Percentiles rank a stretch among this genome's conserved stretches.
Conservation (phyloP, 1,284 basidiomycete species). For the Phlebopus sp. region DNA sequence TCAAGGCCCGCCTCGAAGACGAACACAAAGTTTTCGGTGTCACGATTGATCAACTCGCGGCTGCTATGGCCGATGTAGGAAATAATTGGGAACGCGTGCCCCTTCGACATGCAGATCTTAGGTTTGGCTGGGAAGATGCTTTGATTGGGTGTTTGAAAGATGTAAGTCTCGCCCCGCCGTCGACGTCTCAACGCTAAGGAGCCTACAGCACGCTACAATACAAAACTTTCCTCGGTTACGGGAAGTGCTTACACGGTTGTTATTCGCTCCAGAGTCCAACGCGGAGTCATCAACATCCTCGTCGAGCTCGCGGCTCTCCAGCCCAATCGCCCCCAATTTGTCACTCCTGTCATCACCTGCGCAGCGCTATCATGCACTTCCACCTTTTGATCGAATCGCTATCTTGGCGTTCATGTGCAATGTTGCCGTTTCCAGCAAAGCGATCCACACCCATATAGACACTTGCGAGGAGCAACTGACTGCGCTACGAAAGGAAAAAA, state of each 20-base stretch:
- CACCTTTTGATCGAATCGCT: slow-evolving; percentile 77
- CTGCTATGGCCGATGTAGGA: slow-evolving; percentile 67
- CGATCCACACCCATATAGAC: slow-evolving; percentile 87
- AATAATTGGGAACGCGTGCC: slow-evolving; percentile 81
- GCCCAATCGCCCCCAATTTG: slow-evolving; percentile 35
- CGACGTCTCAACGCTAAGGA: slow-evolving; percentile 15
- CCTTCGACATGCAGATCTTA: slow-evolving; percentile 59
- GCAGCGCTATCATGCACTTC: slow-evolving; percentile 72
- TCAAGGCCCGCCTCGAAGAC: slow-evolving; percentile 39
- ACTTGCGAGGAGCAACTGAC: slow-evolving; percentile 87
- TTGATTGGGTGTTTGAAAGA: slow-evolving; percentile 88
- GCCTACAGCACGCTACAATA: slow-evolving; percentile 67
- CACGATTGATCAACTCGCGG: slow-evolving; percentile 54
- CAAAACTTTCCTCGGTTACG: slow-evolving; percentile 74
- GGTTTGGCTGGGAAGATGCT: slow-evolving; percentile 82
- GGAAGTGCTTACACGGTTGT: slow-evolving; percentile 70
- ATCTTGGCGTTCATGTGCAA: slow-evolving; percentile 89
- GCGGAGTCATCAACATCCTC: slow-evolving; percentile 42
- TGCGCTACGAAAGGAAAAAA: slow-evolving; percentile 91
- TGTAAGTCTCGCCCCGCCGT: slow-evolving; percentile 46
- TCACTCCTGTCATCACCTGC: slow-evolving; percentile 51
- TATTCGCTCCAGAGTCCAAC: slow-evolving; percentile 59
- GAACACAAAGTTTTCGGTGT: slow-evolving; percentile 51
- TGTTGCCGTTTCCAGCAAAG: slow-evolving; percentile 85
- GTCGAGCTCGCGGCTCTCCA: slow-evolving; percentile 45